Evolutionary conservation across 2,329 filamentous ascomycete genomes (phyloP), one percentile per base, ranked within the genome.

Genomic region (Aureobasidium melanogenum): DNA sequence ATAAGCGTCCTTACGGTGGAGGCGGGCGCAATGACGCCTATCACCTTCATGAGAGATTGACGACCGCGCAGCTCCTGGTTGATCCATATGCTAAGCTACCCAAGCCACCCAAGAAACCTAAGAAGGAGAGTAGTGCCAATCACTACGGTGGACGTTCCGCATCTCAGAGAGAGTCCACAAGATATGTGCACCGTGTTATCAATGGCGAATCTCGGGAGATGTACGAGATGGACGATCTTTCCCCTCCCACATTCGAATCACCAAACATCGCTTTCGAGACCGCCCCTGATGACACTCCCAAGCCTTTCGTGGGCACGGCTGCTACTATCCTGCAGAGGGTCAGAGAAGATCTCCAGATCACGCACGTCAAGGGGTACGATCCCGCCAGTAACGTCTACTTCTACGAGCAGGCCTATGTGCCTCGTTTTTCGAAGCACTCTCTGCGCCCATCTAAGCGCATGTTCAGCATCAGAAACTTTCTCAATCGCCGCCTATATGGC

Each of bases 141-240:
- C 28, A 58, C 55, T 58, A 58, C 43, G 55, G 55, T n/a, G 55
- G 41, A 15, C 55, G 55, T n/a, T 48, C 43, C 5, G 34, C 43
- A 6, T 32, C 44, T 5, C 56, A 59, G 44, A 38, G 44, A 46
- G 56, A 50, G n/a, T 17, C 24, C 24, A 50, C 56, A 34, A 57
- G 54, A 47, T n/a, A 36, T 5, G 54, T 57, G 17, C 30, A 36
- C 41, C 34, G 22, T 12, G 22, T 17, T 15, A 56, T 10, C 2
- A 32, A 34, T 15, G 41, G 17, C 17, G 14, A 46, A 15, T 12
- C 19, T 8, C 41, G 19, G 3, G 52, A 39, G 36, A 28, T 7
- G 15, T 56, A 56, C 19, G 52, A 32, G 19, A 39, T 56, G 24
- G 15, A 22, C 19, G 24, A 39, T 2, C 28, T 43, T 1, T 32